A percentile compares a stretch with the other conserved stretches of the same genome.
Conservation (phyloP, 2,329 filamentous ascomycete species). For the Sporothrix phasma region DNA sequence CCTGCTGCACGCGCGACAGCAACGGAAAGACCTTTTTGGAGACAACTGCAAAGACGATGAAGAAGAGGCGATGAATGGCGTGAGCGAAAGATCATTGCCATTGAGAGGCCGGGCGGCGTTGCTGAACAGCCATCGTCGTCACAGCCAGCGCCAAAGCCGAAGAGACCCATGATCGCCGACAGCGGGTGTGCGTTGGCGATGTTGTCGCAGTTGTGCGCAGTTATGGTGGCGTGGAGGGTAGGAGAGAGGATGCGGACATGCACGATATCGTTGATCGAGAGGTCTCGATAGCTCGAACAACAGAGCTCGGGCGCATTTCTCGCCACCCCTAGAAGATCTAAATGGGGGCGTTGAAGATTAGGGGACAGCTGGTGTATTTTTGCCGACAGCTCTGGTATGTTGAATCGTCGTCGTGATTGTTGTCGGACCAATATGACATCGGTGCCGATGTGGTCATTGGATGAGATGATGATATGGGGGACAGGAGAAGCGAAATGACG, state of each 20-base stretch:
- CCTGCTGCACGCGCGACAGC: constrained; percentile 47
- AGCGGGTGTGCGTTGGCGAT: neutral
- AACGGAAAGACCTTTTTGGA: constrained; percentile 61
- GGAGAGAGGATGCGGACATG: neutral
- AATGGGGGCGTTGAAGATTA: neutral
- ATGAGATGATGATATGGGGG: neutral
- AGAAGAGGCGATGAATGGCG: constrained; percentile 65
- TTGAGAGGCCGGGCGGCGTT: constrained; percentile 32
- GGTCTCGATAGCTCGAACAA: neutral
- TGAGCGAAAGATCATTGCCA: constrained; percentile 42
- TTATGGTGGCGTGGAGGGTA: neutral
- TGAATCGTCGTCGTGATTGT: neutral
- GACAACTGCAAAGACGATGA: constrained; percentile 51
- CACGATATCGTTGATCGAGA: neutral
- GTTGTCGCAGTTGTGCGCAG: neutral
- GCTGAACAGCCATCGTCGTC: constrained; percentile 48
- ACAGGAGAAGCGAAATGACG: neutral
- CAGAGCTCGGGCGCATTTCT: constrained; percentile 2
- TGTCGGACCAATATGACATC: neutral
- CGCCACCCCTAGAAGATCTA: neutral
- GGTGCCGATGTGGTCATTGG: neutral
- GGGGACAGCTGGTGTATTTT: neutral
- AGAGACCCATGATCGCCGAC: constrained; percentile 7
- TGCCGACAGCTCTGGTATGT: neutral
- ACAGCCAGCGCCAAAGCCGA: constrained; percentile 35